A percentile compares a stretch with the other conserved stretches of the same genome.
These are phyloP conservation scores for Oenanthe javanica DNA, from an alignment of 140 eudicot genomes.

Conservation along the genomic window DNA sequence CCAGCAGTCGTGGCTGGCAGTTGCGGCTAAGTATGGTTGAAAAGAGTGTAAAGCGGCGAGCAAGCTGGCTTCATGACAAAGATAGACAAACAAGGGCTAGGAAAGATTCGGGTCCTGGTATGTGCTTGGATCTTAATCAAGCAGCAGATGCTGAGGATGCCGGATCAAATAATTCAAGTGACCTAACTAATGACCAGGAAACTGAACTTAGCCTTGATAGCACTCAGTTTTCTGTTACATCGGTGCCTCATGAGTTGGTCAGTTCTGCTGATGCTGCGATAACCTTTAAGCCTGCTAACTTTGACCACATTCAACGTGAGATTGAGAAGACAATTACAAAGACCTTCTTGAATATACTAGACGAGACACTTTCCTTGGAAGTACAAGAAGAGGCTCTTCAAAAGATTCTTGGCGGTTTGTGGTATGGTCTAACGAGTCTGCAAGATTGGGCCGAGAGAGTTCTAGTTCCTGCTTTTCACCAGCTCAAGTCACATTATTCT, in stretches of 20 bases:
- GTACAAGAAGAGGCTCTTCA: slow-evolving; percentile 58
- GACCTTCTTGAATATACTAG: slow-evolving; percentile 39
- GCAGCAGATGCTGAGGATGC: slow-evolving; percentile 59
- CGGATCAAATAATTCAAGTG: slow-evolving; percentile 81
- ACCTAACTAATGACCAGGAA: slow-evolving; percentile 66
- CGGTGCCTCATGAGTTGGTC: slow-evolving; percentile 60
- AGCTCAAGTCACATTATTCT: slow-evolving; percentile 29
- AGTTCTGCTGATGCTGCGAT: slow-evolving; percentile 60
- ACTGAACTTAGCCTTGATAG: slow-evolving; percentile 36
- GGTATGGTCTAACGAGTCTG: slow-evolving; percentile 63
- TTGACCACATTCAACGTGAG: slow-evolving; percentile 41
- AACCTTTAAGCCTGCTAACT: slow-evolving; percentile 63
- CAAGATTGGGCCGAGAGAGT: slow-evolving; percentile 73
- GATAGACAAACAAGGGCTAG: slow-evolving; percentile 52
- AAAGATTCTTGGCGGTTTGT: slow-evolving; percentile 66
- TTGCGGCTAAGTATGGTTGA: slow-evolving; percentile 46
- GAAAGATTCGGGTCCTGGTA: slow-evolving; percentile 45
- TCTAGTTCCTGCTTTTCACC: slow-evolving; percentile 50
- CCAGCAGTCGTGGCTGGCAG: slow-evolving; percentile 62
- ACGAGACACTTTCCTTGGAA: slow-evolving; percentile 39
- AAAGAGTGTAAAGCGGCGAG: slow-evolving; percentile 49
- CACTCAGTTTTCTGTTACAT: slow-evolving; percentile 37
- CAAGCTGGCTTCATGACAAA: slow-evolving; percentile 48
- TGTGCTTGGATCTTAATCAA: slow-evolving; percentile 72
- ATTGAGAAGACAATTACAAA: slow-evolving; percentile 52